Base-by-base conservation (phyloP, 202 grass and related monocot genomes). In the Panicum virgatum region DNA sequence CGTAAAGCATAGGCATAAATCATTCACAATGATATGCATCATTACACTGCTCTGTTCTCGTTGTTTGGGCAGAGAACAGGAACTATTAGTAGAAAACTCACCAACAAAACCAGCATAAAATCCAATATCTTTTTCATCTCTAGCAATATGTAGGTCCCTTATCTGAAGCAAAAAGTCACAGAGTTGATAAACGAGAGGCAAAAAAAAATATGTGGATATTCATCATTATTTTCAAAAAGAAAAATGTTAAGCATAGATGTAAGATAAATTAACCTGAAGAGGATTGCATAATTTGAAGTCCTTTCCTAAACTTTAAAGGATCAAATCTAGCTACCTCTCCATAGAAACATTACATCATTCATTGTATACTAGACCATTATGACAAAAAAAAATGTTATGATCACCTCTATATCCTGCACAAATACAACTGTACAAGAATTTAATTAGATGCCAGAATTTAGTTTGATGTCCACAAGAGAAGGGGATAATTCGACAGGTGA, bases 51-150 rank as follows among this genome's bases (percentile, higher is more conserved):
- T 58, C 36, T 56, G 12, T 39, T 72, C 6, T 79, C 30, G 40
- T 83, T 47, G 18, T 69, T 75, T 77, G 26, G 71, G 7, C 22
- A 74, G 20, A 60, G 22, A 23, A 32, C 54, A 62, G 58, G 38
- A 79, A 64, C 11, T 10, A 53, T 23, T 18, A 48, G 20, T 80
- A 80, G 50, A 63, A 19, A 82, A 85, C 85, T 83, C 79, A 93
- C 91, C 91, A 43, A 89, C 77, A 84, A 92, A 92, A 75, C 90
- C 90, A 78, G 90, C 90, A 59, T 92, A 92, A 82, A 92, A 92
- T 73, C 90, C 90, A 78, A 92, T 92, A 73, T 92, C 90, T 84
- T 92, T 84, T 89, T 19, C 16, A 51, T 51, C 48, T 51, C 5
- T 89, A 63, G 90, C 84, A 82, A 92, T 63, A 62, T 84, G 59